Conservation (phyloP, 768 basidiomycete genomes). For the Suillus sp. region DNA sequence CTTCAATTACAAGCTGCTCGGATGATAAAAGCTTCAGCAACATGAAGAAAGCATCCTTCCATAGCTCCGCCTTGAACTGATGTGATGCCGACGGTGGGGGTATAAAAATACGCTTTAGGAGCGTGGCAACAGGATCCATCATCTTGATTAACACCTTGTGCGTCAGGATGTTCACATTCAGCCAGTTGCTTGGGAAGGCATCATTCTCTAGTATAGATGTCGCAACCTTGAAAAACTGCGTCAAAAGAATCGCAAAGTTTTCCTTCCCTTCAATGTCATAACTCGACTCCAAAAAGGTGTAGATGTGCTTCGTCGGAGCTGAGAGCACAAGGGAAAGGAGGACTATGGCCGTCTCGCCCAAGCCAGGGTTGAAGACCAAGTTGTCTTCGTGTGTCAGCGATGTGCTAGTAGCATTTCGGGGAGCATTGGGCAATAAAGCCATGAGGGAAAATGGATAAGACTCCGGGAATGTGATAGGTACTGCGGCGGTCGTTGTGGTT, state of each 20-base stretch:
- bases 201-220: conserved; percentile 83
- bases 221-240: conserved; percentile 79
- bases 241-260: conserved; percentile 68
- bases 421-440: conserved; percentile 60
- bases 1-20: conserved; percentile 91
- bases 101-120: conserved; percentile 82
- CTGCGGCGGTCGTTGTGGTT: conserved; percentile 54
- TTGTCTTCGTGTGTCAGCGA: conserved; percentile 48
- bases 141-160: conserved; percentile 89
- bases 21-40: conserved; percentile 85
- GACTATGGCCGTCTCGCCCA: conserved; percentile 86
- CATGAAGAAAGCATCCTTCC: conserved; percentile 82
- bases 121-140: conserved; percentile 75
- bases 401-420: conserved; percentile 44
- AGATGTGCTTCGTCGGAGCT: conserved; percentile 75
- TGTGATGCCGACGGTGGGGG: conserved; percentile 63
- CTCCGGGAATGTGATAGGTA: conserved; percentile 88
- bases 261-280: conserved; percentile 90
- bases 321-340: conserved; percentile 80
- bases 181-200: conserved; percentile 88
- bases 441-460: conserved; percentile 91
- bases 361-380: conserved; percentile 64
- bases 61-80: conserved; percentile 74
- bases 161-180: conserved; percentile 86
- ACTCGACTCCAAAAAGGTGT: conserved; percentile 75